Conservation (phyloP, 768 basidiomycete genomes). For the Agrocybe praecox region DNA sequence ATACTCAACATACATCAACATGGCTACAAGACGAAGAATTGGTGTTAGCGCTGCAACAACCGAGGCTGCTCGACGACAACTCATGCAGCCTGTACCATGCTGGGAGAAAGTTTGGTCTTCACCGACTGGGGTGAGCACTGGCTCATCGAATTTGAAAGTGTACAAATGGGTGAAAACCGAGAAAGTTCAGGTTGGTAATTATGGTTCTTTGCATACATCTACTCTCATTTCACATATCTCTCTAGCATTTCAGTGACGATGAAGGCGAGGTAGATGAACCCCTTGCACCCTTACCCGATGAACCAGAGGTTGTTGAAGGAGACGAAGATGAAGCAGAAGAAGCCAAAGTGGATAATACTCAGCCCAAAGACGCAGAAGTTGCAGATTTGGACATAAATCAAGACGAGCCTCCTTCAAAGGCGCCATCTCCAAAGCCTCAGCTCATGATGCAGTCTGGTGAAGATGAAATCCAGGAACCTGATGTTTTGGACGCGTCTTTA, state of each 20-base stretch:
- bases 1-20: too few relatives aligned
- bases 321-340: slow-evolving; percentile 82
- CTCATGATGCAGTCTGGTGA: slow-evolving; percentile 54
- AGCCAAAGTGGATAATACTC: slow-evolving; percentile 37
- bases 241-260: slow-evolving; percentile 88
- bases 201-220: background rate
- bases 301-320: slow-evolving; percentile 74
- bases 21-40: slow-evolving; percentile 77
- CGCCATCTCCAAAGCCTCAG: slow-evolving; percentile 67
- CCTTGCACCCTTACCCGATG: slow-evolving; percentile 76
- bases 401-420: slow-evolving; percentile 60
- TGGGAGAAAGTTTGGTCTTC: slow-evolving; percentile 82
- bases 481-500: slow-evolving; percentile 47
- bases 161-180: slow-evolving; percentile 84
- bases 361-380: slow-evolving; percentile 29
- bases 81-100: slow-evolving; percentile 88
- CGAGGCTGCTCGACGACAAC: slow-evolving; percentile 78
- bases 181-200: slow-evolving; percentile 64
- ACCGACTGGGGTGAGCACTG: slow-evolving; percentile 55
- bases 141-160: slow-evolving; percentile 60
- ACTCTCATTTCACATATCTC: slow-evolving; percentile 1
- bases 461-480: slow-evolving; percentile 31
- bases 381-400: slow-evolving; percentile 33
- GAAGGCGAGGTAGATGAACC: slow-evolving; percentile 81
- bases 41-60: slow-evolving; percentile 77